These are phyloP conservation scores for Eucalyptus urophylla DNA, from an alignment of 345 rosid genomes.

Conservation along the genomic window DNA sequence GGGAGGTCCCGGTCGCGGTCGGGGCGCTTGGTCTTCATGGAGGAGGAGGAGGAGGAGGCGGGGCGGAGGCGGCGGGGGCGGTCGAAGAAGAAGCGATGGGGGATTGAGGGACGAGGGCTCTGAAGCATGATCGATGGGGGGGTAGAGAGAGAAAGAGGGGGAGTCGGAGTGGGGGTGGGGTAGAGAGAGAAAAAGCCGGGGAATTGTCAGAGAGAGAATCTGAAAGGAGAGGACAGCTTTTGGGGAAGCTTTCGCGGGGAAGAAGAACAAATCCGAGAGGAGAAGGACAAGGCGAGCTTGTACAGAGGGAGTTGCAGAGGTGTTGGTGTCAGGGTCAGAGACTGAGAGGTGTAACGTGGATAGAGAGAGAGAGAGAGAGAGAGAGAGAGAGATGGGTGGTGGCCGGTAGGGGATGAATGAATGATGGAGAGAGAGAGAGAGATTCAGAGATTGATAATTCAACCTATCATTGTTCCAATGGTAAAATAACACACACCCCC, in stretches of 20 bases:
- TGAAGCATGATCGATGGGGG: slow-evolving; percentile 40
- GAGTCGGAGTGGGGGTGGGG: not conserved
- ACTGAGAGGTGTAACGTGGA: not conserved
- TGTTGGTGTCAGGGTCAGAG: not conserved
- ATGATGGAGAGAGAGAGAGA: not conserved
- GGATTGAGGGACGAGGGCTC: slow-evolving; percentile 8
- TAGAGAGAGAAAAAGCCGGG: not conserved
- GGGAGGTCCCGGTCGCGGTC: slow-evolving; percentile 3
- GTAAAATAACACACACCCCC: not conserved
- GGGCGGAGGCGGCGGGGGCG: slow-evolving; percentile 3
- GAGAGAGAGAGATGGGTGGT: not conserved
- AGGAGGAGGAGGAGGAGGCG: slow-evolving; percentile 10
- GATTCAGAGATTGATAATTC: not conserved
- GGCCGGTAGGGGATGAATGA: not conserved
- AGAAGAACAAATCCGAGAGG: not conserved
- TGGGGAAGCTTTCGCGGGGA: not conserved
- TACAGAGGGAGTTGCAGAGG: not conserved
- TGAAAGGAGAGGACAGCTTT: not conserved
- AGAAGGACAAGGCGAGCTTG: not conserved
- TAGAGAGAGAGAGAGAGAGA: not conserved
- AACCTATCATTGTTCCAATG: not conserved
- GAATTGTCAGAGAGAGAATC: not conserved
- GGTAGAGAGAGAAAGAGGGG: not conserved
- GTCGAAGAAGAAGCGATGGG: slow-evolving; percentile 1
- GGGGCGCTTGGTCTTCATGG: slow-evolving; percentile 47